phyloP scores from a whole-genome alignment of 306 rosid genomes.

The Herpetospermum pedunculosum region DNA sequence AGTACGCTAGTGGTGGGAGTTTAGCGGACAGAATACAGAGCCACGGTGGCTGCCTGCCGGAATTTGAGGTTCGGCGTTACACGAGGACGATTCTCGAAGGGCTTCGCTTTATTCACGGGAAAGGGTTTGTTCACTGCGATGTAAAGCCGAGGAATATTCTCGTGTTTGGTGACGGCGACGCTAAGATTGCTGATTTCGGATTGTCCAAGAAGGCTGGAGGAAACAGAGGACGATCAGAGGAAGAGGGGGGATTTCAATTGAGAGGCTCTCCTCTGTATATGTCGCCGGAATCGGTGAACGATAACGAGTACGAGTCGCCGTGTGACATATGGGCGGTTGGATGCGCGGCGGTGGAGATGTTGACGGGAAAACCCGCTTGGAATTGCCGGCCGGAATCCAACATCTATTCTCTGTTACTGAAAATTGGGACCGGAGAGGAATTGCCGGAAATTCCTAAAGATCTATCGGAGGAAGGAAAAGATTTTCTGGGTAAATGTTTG shows the following conservation, averaged over 20 bases:
- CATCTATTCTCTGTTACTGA: slow-evolving; percentile 32
- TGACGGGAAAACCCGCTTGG: slow-evolving; percentile 64
- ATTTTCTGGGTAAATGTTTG: slow-evolving; percentile 49
- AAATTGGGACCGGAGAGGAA: slow-evolving; percentile 56
- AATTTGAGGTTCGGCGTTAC: slow-evolving; percentile 27
- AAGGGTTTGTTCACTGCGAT: slow-evolving; percentile 82
- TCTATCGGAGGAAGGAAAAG: slow-evolving; percentile 46
- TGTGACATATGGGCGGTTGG: slow-evolving; percentile 74
- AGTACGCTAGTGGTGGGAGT: slow-evolving; percentile 53
- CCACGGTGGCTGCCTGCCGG: slow-evolving; percentile 35
- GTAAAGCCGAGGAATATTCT: slow-evolving; percentile 63
- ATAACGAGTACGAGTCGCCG: slow-evolving; percentile 41
- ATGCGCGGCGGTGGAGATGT: slow-evolving; percentile 63
- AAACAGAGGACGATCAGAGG: slow-evolving; percentile 7
- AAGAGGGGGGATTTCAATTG: slow-evolving; percentile 13
- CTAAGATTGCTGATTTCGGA: slow-evolving; percentile 76
- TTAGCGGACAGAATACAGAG: slow-evolving; percentile 36
- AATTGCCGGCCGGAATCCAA: slow-evolving; percentile 15
- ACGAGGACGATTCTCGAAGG: slow-evolving; percentile 40
- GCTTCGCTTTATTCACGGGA: slow-evolving; percentile 33
- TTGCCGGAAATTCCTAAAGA: slow-evolving; percentile 48
- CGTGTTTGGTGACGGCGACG: slow-evolving; percentile 30
- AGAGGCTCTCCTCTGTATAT: slow-evolving; percentile 72
- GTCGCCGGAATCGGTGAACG: slow-evolving; percentile 73
- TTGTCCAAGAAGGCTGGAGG: slow-evolving; percentile 32